phyloP scores from a whole-genome alignment of 83 land plant species.

The Picea mariana region DNA sequence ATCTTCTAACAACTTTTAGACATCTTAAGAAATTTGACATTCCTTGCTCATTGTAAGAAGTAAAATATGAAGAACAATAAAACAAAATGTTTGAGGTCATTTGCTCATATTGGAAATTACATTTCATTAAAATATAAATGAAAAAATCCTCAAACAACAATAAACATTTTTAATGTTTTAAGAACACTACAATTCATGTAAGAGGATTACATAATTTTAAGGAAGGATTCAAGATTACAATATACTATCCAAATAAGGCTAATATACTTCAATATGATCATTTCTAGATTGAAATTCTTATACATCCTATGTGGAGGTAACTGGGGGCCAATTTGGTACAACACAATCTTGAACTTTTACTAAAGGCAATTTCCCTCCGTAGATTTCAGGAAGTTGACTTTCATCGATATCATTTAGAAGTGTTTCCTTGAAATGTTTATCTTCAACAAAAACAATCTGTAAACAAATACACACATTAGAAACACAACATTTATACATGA shows the following conservation, averaged over 20 bases:
- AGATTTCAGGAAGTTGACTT: slow-evolving; percentile 70
- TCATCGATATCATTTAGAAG: slow-evolving; percentile 72
- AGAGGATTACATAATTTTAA: background rate
- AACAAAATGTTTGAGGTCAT: too few species aligned
- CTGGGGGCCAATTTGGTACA: background rate
- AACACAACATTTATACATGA: background rate
- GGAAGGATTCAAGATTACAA: background rate
- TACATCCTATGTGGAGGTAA: too few species aligned
- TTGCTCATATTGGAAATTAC: too few species aligned
- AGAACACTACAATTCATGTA: background rate
- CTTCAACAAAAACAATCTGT: slow-evolving; percentile 74
- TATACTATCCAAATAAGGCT: background rate
- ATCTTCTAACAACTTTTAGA: too few species aligned
- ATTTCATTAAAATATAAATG: too few species aligned
- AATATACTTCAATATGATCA: background rate
- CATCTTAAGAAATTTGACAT: background rate
- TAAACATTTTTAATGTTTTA: too few species aligned
- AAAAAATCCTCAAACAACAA: background rate
- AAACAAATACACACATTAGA: background rate
- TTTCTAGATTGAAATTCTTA: too few species aligned
- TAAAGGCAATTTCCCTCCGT: slow-evolving; percentile 62
- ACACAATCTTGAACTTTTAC: slow-evolving; percentile 41
- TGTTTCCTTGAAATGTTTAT: slow-evolving; percentile 49
- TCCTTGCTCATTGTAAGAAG: background rate
- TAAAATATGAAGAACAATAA: too few species aligned